These are phyloP conservation scores for Stephanocyclus meneghinianus DNA, from an alignment of 352 stramenopile species.

Conservation along the genomic window DNA sequence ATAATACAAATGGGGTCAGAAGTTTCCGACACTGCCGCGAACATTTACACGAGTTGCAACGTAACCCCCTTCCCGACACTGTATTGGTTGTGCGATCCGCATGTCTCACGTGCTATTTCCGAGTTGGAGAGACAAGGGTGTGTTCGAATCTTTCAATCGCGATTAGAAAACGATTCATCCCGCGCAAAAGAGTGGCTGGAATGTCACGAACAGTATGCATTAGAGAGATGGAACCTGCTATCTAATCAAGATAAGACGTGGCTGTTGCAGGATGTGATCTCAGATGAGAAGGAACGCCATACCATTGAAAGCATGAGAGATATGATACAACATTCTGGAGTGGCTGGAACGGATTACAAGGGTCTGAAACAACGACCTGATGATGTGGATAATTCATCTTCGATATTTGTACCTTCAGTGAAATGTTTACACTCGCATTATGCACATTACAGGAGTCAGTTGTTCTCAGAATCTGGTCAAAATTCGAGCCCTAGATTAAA, in stretches of 20 bases:
- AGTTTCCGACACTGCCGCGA: slow-evolving; percentile 15
- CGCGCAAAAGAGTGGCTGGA: slow-evolving; percentile 34
- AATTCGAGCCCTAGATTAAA: slow-evolving; percentile 28
- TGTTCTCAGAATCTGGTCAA: slow-evolving; percentile 2
- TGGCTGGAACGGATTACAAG: slow-evolving; percentile 64
- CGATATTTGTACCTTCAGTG: slow-evolving; percentile 46
- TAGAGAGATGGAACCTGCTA: slow-evolving; percentile 60
- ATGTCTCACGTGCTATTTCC: slow-evolving; percentile 58
- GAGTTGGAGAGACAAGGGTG: slow-evolving; percentile 68
- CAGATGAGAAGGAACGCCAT: slow-evolving; percentile 17
- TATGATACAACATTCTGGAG: slow-evolving; percentile 69
- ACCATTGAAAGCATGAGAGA: slow-evolving; percentile 50
- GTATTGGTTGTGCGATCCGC: slow-evolving; percentile 69
- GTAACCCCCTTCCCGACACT: slow-evolving; percentile 72
- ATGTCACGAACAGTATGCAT: slow-evolving; percentile 67
- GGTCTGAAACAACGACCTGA: slow-evolving; percentile 13
- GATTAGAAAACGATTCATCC: slow-evolving; percentile 35
- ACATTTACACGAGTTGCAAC: slow-evolving; percentile 36
- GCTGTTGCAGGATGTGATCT: slow-evolving; percentile 25
- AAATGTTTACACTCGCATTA: slow-evolving; percentile 79
- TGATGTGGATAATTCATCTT: neutral
- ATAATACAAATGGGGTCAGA: neutral
- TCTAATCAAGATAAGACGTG: slow-evolving; percentile 52
- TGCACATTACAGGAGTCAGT: slow-evolving; percentile 68
- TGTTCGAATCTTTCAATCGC: slow-evolving; percentile 53